Conservation (phyloP, 331 rosid genomes). For the Quercus lobata region DNA sequence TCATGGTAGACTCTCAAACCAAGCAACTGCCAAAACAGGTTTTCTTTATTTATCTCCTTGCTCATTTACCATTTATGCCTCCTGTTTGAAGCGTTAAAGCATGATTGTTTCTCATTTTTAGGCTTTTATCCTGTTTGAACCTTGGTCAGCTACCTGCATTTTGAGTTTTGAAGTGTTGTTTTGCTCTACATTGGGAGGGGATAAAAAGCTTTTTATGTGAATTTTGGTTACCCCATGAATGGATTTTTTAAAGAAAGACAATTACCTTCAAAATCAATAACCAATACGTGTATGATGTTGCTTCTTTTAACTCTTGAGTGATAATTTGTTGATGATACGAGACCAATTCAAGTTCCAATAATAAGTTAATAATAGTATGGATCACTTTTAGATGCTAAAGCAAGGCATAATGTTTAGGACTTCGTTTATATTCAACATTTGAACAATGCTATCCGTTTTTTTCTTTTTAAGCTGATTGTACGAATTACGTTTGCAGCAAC, state of each 20-base stretch:
- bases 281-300: neutral
- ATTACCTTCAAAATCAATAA: neutral
- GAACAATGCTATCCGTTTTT: neutral
- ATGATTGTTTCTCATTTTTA: neutral
- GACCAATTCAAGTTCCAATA: neutral
- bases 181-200: neutral
- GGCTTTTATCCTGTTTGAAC: neutral
- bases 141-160: neutral
- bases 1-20: constrained; percentile 25
- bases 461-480: constrained; percentile 16
- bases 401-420: neutral
- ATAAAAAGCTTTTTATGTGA: neutral
- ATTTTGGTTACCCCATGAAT: neutral
- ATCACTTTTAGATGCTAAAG: neutral
- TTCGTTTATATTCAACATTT: neutral
- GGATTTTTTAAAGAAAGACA: neutral
- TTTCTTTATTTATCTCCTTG: constrained; percentile 15
- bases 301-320: neutral
- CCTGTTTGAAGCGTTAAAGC: neutral
- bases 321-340: neutral
- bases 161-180: neutral
- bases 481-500: constrained; percentile 58
- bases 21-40: constrained; percentile 40
- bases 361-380: neutral
- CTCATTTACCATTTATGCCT: neutral